These are phyloP conservation scores for Candida odintsovae DNA, from an alignment of 805 yeast genomes.

Conservation along the genomic window DNA sequence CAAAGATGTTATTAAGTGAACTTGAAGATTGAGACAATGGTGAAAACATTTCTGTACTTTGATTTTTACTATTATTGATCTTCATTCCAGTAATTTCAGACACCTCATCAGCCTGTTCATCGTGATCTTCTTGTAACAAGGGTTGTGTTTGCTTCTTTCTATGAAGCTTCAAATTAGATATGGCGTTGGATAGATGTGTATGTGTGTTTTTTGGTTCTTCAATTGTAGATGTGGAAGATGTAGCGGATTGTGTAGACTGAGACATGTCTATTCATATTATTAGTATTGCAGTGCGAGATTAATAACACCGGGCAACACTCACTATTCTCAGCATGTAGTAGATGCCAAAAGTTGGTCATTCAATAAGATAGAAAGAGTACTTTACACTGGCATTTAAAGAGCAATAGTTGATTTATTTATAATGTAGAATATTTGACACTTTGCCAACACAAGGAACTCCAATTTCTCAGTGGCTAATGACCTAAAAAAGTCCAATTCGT, in stretches of 20 bases:
- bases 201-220: neutral
- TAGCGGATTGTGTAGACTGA: neutral
- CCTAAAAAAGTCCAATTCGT: neutral
- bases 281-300: too few relatives aligned
- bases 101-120: neutral
- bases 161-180: neutral
- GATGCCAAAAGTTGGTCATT: neutral
- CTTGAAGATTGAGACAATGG: neutral
- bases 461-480: neutral
- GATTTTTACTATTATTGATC: neutral
- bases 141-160: neutral
- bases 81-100: neutral
- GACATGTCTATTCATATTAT: neutral
- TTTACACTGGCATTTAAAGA: neutral
- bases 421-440: neutral
- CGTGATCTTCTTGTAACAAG: neutral
- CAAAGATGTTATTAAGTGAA: constrained; percentile 8
- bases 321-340: neutral
- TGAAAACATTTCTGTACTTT: neutral
- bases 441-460: neutral
- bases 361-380: neutral
- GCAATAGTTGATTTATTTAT: neutral
- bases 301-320: neutral
- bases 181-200: neutral
- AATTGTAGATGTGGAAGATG: neutral